Percentiles rank a stretch among this genome's conserved stretches.
These are phyloP conservation scores for Zychaea mexicana DNA, from an alignment of 371 early-diverging fungal genomes.

Conservation along the genomic window DNA sequence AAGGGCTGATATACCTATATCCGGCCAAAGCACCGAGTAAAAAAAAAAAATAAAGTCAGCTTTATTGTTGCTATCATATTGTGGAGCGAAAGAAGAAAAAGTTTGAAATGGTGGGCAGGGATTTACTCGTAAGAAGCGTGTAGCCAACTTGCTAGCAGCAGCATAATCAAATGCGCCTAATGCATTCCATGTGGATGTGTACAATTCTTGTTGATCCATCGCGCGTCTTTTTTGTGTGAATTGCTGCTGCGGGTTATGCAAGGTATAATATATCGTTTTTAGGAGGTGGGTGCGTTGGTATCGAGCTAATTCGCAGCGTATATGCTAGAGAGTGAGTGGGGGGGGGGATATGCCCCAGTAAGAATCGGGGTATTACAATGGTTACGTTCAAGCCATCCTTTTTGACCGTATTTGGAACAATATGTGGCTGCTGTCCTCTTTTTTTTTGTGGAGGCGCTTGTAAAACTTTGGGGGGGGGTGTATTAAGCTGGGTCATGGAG, in stretches of 20 bases:
- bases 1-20: slow-evolving; percentile 32
- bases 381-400: background rate
- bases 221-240: background rate
- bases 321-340: background rate
- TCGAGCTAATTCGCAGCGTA: too few species aligned
- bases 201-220: slow-evolving; percentile 4
- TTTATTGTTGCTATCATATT: background rate
- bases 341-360: too few species aligned
- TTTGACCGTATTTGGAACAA: background rate
- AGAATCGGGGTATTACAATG: too few species aligned
- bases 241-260: too few species aligned
- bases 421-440: too few species aligned
- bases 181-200: slow-evolving; percentile 43
- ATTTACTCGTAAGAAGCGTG: slow-evolving; percentile 43
- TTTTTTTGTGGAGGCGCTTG: background rate
- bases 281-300: background rate
- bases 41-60: background rate
- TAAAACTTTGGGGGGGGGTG: too few species aligned
- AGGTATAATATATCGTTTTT: background rate
- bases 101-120: too few species aligned
- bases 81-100: background rate
- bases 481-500: background rate
- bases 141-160: slow-evolving; percentile 50
- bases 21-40: background rate
- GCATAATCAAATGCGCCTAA: slow-evolving; percentile 63